Conservation (phyloP, 176 grass and related monocot species). For the Tillandsia leiboldiana region DNA sequence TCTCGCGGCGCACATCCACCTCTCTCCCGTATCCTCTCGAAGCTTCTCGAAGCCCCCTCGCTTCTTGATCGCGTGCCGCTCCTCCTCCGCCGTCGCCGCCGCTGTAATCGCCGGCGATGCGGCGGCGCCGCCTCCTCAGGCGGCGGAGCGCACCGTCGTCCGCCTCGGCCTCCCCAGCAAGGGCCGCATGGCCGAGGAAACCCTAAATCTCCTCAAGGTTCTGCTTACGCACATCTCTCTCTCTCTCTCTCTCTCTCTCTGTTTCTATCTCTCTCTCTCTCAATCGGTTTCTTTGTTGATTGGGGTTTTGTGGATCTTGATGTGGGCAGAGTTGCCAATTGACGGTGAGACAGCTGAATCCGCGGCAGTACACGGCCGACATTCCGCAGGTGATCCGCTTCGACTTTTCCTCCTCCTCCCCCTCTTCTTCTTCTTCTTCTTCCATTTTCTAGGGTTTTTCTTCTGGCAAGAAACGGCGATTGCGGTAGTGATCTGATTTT, state of each 20-base stretch:
- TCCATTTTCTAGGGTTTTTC: background rate
- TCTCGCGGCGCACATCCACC: background rate
- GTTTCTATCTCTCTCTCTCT: background rate
- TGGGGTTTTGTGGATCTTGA: background rate
- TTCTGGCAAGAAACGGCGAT: background rate
- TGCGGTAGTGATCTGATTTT: background rate
- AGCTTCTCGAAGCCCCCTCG: conserved; percentile 2
- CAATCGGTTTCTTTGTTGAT: conserved; percentile 1
- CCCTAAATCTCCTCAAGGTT: conserved; percentile 80
- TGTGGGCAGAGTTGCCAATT: conserved; percentile 72
- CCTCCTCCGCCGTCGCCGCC: background rate
- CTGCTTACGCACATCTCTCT: background rate
- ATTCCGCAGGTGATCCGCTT: conserved; percentile 61
- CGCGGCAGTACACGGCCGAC: conserved; percentile 80
- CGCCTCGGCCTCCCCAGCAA: conserved; percentile 87
- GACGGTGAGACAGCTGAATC: conserved; percentile 65
- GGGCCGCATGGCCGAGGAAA: conserved; percentile 91
- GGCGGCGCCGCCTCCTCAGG: background rate
- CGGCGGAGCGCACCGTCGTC: conserved; percentile 42
- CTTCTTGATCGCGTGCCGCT: conserved; percentile 10
- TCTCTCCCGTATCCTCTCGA: conserved; percentile 1
- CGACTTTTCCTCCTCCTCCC: background rate
- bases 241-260: background rate
- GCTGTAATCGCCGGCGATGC: conserved; percentile 18
- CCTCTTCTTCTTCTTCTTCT: background rate